Base-by-base conservation (phyloP, 495 filamentous ascomycete species). In the Xylaria cubensis region DNA sequence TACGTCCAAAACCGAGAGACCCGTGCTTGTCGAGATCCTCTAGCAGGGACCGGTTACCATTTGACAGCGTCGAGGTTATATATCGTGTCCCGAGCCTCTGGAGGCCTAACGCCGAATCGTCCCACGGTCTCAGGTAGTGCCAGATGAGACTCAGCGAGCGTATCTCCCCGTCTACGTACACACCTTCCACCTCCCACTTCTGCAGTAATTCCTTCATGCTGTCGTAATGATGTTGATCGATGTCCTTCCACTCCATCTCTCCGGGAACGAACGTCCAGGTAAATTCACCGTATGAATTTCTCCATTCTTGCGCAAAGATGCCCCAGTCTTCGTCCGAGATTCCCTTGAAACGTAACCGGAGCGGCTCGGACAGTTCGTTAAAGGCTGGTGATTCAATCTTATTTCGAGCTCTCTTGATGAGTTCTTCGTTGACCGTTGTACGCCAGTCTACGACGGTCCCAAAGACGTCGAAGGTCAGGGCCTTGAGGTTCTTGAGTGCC, bases 381-480 rank as follows among this genome's bases (percentile, higher is more conserved):
- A 69, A 80, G 21, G 72, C 71, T 48, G 75, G 64, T 6, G 81
- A 81, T 26, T 74, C 72, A 19, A 76, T 74, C 72, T 86, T 85
- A 80, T 79, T 77, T 66, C 69, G 70, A 21, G 87, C 80, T 64
- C 85, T 81, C 44, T 80, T 77, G 26, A 88, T 81, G 21, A 95
- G 82, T 39, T 86, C 86, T 17, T 82, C 76, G 29, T 82, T 86
- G 29, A 95, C 85, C 41, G 87, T 86, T 41, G 80, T 82, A 64
- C 92, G 88, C 90, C 92, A 93, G 82, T 93, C 84, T 34, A 95
- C 92, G 66, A 90, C 86, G 5, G 93, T 95, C 73, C 93, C 93
- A 82, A 95, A 95, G 75, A 92, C 84, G 76, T 87, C 86, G 71
- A 88, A 88, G 32, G 83, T 84, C n/a, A 88, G 74, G 19, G 82